Evolutionary conservation across 768 basidiomycete species (phyloP).

Genomic region (Neoboletus brunneissimus): DNA sequence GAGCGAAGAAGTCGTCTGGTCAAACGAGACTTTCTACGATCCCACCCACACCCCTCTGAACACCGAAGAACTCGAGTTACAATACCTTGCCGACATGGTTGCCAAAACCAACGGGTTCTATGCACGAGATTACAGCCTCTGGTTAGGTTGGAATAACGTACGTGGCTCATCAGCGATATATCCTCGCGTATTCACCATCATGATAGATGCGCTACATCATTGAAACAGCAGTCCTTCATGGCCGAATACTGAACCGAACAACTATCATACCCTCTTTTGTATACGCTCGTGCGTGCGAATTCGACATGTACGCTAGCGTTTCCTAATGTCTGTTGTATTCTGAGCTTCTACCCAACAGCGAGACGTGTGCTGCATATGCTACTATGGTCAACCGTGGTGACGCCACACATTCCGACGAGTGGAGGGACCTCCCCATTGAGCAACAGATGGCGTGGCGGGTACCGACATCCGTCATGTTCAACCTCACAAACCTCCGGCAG

Average conservation of each 20-base stretch:
- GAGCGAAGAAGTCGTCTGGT: constrained; percentile 13
- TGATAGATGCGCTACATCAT: constrained; percentile 48
- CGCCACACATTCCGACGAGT: constrained; percentile 38
- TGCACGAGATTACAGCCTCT: constrained; percentile 45
- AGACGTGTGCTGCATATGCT: constrained; percentile 39
- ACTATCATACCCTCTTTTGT: constrained; percentile 45
- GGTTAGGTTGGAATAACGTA: constrained; percentile 53
- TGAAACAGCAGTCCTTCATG: constrained; percentile 43
- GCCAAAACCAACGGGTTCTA: constrained; percentile 43
- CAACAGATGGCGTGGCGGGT: constrained; percentile 37
- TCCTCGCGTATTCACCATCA: not conserved
- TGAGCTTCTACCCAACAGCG: constrained; percentile 13
- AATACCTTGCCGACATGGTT: constrained; percentile 35
- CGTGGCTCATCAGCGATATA: not conserved
- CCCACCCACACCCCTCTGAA: not conserved
- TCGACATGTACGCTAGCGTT: constrained; percentile 24
- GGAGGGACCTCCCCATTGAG: constrained; percentile 38
- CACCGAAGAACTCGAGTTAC: constrained; percentile 21
- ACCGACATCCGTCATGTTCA: constrained; percentile 41
- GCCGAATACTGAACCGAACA: constrained; percentile 41
- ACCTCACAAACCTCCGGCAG: constrained; percentile 38
- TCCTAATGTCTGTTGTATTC: not conserved
- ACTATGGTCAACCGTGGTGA: constrained; percentile 48
- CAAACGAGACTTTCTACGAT: constrained; percentile 3
- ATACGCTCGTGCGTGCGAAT: constrained; percentile 47